Evolutionary conservation across 2,329 filamentous ascomycete genomes (phyloP).

Genomic region (Hypoxylon sp.): DNA sequence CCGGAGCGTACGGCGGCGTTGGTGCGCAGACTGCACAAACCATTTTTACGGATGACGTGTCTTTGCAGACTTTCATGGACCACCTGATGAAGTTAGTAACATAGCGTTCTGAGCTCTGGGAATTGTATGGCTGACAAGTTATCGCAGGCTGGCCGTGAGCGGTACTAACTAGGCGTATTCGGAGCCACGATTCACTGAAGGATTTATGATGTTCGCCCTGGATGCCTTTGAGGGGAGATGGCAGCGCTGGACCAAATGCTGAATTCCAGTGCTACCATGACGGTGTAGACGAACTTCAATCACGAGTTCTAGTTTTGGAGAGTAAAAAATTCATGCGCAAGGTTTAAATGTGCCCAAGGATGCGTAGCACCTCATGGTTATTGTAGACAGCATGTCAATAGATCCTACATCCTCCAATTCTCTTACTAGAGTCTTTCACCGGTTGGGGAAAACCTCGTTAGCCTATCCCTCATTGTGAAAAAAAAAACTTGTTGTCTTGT

Average conservation of each 20-base stretch:
- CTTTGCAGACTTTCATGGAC: conserved; percentile 98
- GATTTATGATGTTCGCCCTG: conserved; percentile 4
- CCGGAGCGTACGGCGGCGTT: conserved; percentile 90
- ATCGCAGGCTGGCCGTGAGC: conserved; percentile 71
- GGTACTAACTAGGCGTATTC: conserved; percentile 68
- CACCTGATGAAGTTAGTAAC: conserved; percentile 94
- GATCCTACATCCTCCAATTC: background rate
- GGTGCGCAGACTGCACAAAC: conserved; percentile 91
- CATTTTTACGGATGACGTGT: conserved; percentile 99
- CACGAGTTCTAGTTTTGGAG: conserved; percentile 6
- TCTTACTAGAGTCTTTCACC: background rate
- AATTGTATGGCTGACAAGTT: conserved; percentile 11
- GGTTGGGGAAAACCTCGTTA: background rate
- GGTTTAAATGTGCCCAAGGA: background rate
- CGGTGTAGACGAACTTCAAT: conserved; percentile 35
- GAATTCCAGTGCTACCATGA: conserved; percentile 26
- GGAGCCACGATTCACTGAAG: conserved; percentile 1
- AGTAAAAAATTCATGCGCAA: conserved; percentile 3
- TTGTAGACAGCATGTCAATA: conserved; percentile 20
- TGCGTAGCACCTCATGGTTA: conserved; percentile 8
- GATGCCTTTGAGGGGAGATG: conserved; percentile 5
- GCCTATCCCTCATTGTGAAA: background rate
- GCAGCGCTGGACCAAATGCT: background rate
- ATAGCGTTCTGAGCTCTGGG: background rate
- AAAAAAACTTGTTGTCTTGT: background rate